Percentiles rank a stretch among this genome's conserved stretches.
phyloP scores from a whole-genome alignment of 352 stramenopile genomes.

The Phytophthora kernoviae region DNA sequence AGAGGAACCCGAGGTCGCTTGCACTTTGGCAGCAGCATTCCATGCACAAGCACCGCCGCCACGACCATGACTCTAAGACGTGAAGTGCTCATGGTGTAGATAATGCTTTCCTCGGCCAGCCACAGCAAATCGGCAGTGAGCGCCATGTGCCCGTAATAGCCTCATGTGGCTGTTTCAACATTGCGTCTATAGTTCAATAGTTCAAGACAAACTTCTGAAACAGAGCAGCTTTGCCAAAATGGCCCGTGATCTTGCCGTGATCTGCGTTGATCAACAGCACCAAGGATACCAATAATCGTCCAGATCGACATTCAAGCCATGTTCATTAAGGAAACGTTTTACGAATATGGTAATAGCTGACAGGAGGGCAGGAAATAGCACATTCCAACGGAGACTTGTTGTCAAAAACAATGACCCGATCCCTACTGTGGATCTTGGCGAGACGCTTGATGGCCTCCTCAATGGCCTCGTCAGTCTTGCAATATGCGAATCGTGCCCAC shows the following conservation, averaged over 20 bases:
- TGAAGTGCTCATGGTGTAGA: too few relatives aligned
- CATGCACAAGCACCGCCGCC: neutral
- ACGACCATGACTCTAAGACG: neutral
- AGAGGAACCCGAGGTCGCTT: constrained; percentile 16
- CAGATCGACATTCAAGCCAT: neutral
- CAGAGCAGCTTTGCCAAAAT: too few relatives aligned
- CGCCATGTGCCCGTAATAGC: too few relatives aligned
- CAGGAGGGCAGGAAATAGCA: neutral
- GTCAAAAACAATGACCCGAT: neutral
- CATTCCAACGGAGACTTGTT: neutral
- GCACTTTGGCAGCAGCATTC: constrained; percentile 11
- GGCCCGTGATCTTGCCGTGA: too few relatives aligned
- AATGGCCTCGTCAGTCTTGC: constrained; percentile 95
- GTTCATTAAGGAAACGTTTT: neutral
- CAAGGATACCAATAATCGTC: neutral
- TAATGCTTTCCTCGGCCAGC: too few relatives aligned
- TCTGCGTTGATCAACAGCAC: too few relatives aligned
- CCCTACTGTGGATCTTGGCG: constrained; percentile 37
- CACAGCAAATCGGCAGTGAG: too few relatives aligned
- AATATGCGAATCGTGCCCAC: constrained; percentile 95
- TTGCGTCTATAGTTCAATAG: too few relatives aligned
- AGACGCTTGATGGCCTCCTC: constrained; percentile 83
- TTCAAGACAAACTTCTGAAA: too few relatives aligned
- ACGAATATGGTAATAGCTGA: neutral
- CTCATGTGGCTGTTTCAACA: too few relatives aligned